A percentile compares a stretch with the other conserved stretches of the same genome.
phyloP scores from a whole-genome alignment of 2,329 filamentous ascomycete species.

The Penicillium vulpinum region DNA sequence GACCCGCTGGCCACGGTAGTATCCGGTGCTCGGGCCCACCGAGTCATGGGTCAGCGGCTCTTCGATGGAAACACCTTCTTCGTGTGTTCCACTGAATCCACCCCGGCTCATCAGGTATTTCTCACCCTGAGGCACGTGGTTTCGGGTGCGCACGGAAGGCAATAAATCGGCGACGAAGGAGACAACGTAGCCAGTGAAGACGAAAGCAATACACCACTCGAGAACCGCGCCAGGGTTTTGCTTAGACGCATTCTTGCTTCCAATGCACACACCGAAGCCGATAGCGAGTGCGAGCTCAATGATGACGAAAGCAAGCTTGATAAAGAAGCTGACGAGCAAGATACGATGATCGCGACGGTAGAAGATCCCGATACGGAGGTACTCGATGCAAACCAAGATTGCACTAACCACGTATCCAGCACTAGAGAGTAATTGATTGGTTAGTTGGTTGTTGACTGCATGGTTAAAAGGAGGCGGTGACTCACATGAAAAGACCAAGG shows the following conservation, averaged over 20 bases:
- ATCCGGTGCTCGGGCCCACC: conserved; percentile 31
- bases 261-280: conserved; percentile 62
- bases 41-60: conserved; percentile 43
- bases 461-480: too few relatives aligned
- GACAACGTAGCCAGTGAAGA: conserved; percentile 85
- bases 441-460: not conserved
- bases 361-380: conserved; percentile 77
- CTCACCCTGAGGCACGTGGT: conserved; percentile 46
- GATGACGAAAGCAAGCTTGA: conserved; percentile 83
- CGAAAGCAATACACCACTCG: conserved; percentile 76
- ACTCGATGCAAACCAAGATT: conserved; percentile 86
- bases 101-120: conserved; percentile 31
- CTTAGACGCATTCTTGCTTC: conserved; percentile 47
- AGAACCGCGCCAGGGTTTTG: conserved; percentile 72
- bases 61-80: conserved; percentile 30
- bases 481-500: conserved; percentile 73
- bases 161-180: conserved; percentile 86
- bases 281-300: conserved; percentile 68
- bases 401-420: conserved; percentile 81
- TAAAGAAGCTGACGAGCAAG: conserved; percentile 76
- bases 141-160: conserved; percentile 68
- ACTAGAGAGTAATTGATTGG: conserved; percentile 19
- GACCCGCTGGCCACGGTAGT: conserved; percentile 32
- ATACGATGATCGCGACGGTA: conserved; percentile 70
- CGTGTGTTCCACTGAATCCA: conserved; percentile 4